A percentile compares a stretch with the other conserved stretches of the same genome.
These are phyloP conservation scores for Salix purpurea DNA, from an alignment of 345 rosid genomes.

Conservation along the genomic window DNA sequence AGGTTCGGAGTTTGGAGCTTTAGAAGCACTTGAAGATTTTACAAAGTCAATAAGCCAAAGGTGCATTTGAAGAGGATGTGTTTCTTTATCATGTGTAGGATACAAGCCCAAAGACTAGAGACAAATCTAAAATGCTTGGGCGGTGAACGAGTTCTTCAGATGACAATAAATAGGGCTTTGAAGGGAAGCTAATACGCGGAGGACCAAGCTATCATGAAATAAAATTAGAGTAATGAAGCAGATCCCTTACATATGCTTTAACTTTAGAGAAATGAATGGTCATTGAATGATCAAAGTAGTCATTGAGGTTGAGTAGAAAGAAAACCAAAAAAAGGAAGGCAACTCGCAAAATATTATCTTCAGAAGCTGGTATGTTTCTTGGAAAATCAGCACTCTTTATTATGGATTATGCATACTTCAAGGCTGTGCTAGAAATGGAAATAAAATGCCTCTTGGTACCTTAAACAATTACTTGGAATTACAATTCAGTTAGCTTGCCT, in stretches of 20 bases:
- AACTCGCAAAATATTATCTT: not conserved
- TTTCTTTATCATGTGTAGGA: no score
- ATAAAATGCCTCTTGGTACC: not conserved
- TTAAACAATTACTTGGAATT: not conserved
- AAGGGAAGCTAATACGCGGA: not conserved
- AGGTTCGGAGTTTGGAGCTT: not conserved
- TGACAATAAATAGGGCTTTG: not conserved
- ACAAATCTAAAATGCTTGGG: not conserved
- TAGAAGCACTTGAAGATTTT: no score
- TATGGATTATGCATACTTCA: not conserved
- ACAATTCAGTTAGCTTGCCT: not conserved
- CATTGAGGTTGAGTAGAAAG: not conserved
- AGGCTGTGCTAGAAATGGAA: no score
- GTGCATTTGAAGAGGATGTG: not conserved
- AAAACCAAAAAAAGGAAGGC: not conserved
- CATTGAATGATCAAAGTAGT: not conserved
- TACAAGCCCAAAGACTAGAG: no score
- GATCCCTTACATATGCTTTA: not conserved
- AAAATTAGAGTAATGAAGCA: not conserved
- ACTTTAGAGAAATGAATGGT: not conserved
- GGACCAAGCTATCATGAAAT: not conserved
- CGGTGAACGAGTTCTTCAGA: not conserved
- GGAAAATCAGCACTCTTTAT: not conserved
- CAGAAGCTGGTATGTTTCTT: not conserved
- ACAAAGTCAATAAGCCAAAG: no score